A percentile compares a stretch with the other conserved stretches of the same genome.
Conservation (phyloP, 1,284 basidiomycete species). For the Exsudoporus floridanus region DNA sequence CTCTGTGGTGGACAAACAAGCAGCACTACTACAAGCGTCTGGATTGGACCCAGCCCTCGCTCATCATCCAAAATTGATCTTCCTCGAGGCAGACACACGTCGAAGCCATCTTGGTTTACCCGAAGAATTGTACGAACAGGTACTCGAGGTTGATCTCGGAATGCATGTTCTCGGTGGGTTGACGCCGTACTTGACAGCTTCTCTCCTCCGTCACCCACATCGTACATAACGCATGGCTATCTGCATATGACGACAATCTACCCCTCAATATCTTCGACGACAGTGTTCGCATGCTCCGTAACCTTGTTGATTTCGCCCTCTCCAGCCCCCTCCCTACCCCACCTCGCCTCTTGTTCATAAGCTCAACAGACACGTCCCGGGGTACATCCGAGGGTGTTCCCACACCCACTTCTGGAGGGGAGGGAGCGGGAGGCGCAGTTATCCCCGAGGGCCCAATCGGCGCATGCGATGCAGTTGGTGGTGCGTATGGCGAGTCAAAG, state of each 20-base stretch:
- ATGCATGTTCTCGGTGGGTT: background rate
- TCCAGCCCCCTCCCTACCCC: conserved; percentile 23
- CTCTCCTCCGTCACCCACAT: conserved; percentile 26
- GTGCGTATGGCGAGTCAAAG: conserved; percentile 45
- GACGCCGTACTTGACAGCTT: conserved; percentile 11
- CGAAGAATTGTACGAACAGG: conserved; percentile 12
- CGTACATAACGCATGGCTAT: conserved; percentile 32
- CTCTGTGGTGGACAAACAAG: conserved; percentile 18
- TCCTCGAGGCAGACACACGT: conserved; percentile 17
- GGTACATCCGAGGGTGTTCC: background rate
- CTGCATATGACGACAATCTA: conserved; percentile 35
- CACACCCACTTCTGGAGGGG: background rate
- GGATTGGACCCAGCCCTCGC: conserved; percentile 19
- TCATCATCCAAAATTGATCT: conserved; percentile 13
- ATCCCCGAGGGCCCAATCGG: conserved; percentile 13
- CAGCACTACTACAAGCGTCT: conserved; percentile 29
- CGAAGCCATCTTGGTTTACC: conserved; percentile 10
- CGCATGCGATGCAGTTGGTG: conserved; percentile 31
- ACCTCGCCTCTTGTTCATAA: conserved; percentile 38
- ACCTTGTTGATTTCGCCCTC: conserved; percentile 43
- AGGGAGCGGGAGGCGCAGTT: background rate
- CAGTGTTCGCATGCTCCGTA: conserved; percentile 39
- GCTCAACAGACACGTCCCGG: conserved; percentile 28
- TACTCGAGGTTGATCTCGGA: background rate
- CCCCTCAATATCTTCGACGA: conserved; percentile 26